A percentile compares a stretch with the other conserved stretches of the same genome.
These are phyloP conservation scores for Fragilaria radians DNA, from an alignment of 108 stramenopile genomes.

Conservation along the genomic window DNA sequence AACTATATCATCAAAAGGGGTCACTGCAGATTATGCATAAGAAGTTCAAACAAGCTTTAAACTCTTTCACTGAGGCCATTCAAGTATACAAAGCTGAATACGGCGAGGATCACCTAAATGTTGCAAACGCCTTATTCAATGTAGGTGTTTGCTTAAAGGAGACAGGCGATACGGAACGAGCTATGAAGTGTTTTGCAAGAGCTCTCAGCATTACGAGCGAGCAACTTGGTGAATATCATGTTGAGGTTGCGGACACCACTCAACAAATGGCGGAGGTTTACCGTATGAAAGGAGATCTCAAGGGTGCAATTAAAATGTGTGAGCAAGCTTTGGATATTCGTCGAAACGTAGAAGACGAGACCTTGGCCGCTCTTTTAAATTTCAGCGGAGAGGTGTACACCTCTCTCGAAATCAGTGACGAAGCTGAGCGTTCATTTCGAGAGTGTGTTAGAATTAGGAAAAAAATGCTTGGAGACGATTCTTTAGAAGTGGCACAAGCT, in stretches of 20 bases:
- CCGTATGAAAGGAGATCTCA: slow-evolving; percentile 22
- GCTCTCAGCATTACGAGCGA: slow-evolving; percentile 28
- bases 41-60: slow-evolving; percentile 30
- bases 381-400: slow-evolving; percentile 7
- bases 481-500: slow-evolving; percentile 28
- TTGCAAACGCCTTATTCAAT: slow-evolving; percentile 41
- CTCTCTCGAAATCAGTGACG: slow-evolving; percentile 8
- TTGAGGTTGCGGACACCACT: slow-evolving; percentile 42
- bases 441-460: slow-evolving; percentile 32
- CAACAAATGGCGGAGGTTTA: slow-evolving; percentile 33
- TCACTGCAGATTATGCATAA: slow-evolving; percentile 22
- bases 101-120: slow-evolving; percentile 37
- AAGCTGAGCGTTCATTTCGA: slow-evolving; percentile 40
- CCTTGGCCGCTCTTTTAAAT: slow-evolving; percentile 28
- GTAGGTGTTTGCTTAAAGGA: slow-evolving; percentile 43
- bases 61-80: slow-evolving; percentile 30
- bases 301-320: slow-evolving; percentile 27
- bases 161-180: slow-evolving; percentile 39
- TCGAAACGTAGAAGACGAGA: slow-evolving; percentile 21
- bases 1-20: slow-evolving; percentile 36
- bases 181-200: slow-evolving; percentile 31
- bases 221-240: slow-evolving; percentile 38
- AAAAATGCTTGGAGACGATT: slow-evolving; percentile 25
- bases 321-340: slow-evolving; percentile 31
- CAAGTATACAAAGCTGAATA: slow-evolving; percentile 33